Evolutionary conservation across 2,329 filamentous ascomycete genomes (phyloP).

Genomic region (Colletotrichum simmondsii): DNA sequence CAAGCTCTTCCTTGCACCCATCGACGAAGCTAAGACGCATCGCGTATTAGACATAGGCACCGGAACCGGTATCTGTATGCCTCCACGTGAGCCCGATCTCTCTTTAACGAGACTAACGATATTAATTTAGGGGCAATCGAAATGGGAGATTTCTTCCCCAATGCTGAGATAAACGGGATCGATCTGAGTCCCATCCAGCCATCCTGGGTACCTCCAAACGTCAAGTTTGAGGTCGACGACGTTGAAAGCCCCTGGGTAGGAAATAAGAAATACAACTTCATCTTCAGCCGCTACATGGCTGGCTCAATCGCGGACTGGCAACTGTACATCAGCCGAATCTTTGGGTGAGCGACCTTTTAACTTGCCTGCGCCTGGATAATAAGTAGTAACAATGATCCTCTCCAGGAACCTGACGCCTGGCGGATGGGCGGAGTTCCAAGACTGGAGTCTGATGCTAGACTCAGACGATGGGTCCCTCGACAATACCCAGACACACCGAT

Average conservation of each 20-base stretch:
- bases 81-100: not conserved
- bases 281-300: constrained; percentile 38
- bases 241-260: constrained; percentile 61
- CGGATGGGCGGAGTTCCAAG: constrained; percentile 43
- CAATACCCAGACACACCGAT: constrained; percentile 13
- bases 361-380: not conserved
- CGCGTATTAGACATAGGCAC: constrained; percentile 68
- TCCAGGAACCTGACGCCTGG: constrained; percentile 45
- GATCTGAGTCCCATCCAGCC: constrained; percentile 20
- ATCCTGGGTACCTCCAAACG: constrained; percentile 66
- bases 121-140: constrained; percentile 1
- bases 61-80: constrained; percentile 67
- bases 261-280: constrained; percentile 45
- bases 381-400: not conserved
- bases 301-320: constrained; percentile 23
- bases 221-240: constrained; percentile 74
- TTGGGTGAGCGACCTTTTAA: not conserved
- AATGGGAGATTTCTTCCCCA: constrained; percentile 1
- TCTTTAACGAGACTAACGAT: not conserved
- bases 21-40: constrained; percentile 7
- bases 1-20: constrained; percentile 11
- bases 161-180: constrained; percentile 10
- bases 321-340: not conserved
- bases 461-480: constrained; percentile 39
- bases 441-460: constrained; percentile 34